Evolutionary conservation across 805 yeast genomes (phyloP).

Genomic region (Candida loeiensis): DNA sequence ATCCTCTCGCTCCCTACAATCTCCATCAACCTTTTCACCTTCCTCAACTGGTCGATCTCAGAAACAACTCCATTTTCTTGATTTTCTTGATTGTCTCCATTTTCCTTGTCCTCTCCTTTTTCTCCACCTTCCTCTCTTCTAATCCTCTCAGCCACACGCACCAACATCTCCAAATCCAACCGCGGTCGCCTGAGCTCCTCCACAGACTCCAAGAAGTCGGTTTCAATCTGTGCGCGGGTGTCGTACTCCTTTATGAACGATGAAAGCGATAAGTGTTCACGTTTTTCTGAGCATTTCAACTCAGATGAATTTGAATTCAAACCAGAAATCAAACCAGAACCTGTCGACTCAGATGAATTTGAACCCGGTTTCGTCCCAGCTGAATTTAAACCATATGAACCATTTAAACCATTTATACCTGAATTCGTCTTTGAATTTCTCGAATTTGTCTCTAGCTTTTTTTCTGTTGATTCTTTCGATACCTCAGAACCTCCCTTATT

Average conservation of each 20-base stretch:
- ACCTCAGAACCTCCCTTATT: slow-evolving; percentile 28
- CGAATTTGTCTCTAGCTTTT: background rate
- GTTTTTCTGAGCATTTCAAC: no score
- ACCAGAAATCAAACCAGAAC: no score
- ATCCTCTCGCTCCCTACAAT: slow-evolving; percentile 68
- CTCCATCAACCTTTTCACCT: slow-evolving; percentile 59
- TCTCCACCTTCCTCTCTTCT: background rate
- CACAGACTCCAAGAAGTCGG: slow-evolving; percentile 20
- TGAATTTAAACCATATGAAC: background rate
- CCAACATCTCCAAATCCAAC: slow-evolving; percentile 47
- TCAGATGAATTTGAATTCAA: no score
- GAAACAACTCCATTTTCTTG: background rate
- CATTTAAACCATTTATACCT: no score
- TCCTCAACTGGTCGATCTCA: slow-evolving; percentile 50
- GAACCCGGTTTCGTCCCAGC: background rate
- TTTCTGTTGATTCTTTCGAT: slow-evolving; percentile 8
- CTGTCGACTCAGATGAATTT: background rate
- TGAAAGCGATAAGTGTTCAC: background rate
- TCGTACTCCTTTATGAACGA: slow-evolving; percentile 15
- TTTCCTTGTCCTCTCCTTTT: background rate
- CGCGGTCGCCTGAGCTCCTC: background rate
- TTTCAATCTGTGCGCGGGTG: slow-evolving; percentile 18
- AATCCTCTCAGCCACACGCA: slow-evolving; percentile 34
- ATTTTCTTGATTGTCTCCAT: background rate
- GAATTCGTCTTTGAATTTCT: background rate